A percentile compares a stretch with the other conserved stretches of the same genome.
Evolutionary conservation across 345 rosid genomes (phyloP).

Genomic region (Syzygium aqueum): DNA sequence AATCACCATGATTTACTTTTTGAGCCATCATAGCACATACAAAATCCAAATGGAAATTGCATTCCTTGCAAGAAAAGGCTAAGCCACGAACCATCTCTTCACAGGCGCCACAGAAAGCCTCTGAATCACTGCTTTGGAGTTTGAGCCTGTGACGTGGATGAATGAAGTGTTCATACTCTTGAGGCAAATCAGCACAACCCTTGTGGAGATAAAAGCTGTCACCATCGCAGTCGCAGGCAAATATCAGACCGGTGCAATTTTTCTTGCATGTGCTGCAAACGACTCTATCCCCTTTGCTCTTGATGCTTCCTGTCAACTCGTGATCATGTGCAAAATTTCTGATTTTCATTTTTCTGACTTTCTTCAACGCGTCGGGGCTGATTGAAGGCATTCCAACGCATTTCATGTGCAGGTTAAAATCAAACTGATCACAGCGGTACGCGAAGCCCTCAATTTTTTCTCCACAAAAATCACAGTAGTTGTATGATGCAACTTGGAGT

Average conservation of each 20-base stretch:
- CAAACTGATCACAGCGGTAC: neutral
- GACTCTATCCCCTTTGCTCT: neutral
- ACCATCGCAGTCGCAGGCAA: neutral
- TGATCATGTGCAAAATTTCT: neutral
- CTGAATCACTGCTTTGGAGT: neutral
- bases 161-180: neutral
- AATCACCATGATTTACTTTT: neutral
- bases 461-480: neutral
- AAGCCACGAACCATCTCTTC: neutral
- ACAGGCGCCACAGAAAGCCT: neutral
- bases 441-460: neutral
- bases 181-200: neutral
- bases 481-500: neutral
- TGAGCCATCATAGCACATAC: neutral
- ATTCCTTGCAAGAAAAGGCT: neutral
- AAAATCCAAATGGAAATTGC: neutral
- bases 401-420: neutral
- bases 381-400: rapidly evolving
- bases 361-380: neutral
- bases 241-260: neutral
- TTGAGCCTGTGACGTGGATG: neutral
- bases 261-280: neutral
- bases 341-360: neutral
- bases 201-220: neutral
- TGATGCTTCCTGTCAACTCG: neutral